These are phyloP conservation scores for Yamadazyma sp. DNA, from an alignment of 805 yeast genomes.

Conservation along the genomic window DNA sequence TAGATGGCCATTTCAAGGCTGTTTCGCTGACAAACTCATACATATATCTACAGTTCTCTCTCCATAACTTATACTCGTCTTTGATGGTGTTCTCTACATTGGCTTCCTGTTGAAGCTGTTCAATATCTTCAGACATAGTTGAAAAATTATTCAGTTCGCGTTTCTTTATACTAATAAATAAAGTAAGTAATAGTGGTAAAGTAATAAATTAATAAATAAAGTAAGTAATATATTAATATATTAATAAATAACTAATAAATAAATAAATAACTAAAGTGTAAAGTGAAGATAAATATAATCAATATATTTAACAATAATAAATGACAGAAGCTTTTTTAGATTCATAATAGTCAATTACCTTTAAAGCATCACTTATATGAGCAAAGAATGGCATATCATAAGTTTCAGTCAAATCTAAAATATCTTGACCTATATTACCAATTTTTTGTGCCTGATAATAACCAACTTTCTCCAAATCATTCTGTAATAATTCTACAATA, in stretches of 20 bases:
- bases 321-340: neutral
- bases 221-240: too few relatives aligned
- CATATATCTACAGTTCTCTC: slow-evolving; percentile 77
- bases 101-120: slow-evolving; percentile 11
- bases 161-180: too few relatives aligned
- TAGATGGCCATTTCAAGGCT: slow-evolving; percentile 77
- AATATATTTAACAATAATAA: too few relatives aligned
- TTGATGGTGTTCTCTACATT: slow-evolving; percentile 45
- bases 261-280: too few relatives aligned
- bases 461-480: slow-evolving; percentile 22
- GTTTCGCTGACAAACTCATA: slow-evolving; percentile 81
- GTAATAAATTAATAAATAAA: too few relatives aligned
- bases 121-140: too few relatives aligned
- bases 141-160: too few relatives aligned
- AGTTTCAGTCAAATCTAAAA: slow-evolving; percentile 24
- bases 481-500: slow-evolving; percentile 21
- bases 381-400: slow-evolving; percentile 28
- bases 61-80: slow-evolving; percentile 77
- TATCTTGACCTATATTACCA: slow-evolving; percentile 10
- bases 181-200: too few relatives aligned
- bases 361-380: slow-evolving; percentile 38
- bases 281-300: too few relatives aligned
- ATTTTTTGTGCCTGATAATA: slow-evolving; percentile 20
- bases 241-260: too few relatives aligned
- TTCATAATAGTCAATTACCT: slow-evolving; percentile 37